These are phyloP conservation scores for Aspergillus spinulosporus DNA, from an alignment of 2,329 filamentous ascomycete genomes.

Conservation along the genomic window DNA sequence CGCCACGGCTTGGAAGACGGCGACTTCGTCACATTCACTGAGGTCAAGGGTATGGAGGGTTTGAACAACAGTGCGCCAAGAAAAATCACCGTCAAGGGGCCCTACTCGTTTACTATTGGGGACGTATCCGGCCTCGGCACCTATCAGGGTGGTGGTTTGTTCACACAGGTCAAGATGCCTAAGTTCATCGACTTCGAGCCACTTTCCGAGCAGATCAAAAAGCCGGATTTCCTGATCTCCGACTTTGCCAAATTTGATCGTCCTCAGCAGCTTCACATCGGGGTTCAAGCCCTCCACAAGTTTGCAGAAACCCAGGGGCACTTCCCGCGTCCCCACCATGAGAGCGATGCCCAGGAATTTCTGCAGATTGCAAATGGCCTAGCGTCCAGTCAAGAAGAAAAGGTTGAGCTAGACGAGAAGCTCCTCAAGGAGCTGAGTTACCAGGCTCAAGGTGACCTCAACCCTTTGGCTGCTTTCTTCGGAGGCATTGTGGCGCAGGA, in stretches of 20 bases:
- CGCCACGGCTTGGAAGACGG: constrained; percentile 94
- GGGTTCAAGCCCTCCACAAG: constrained; percentile 86
- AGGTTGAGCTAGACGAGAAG: constrained; percentile 86
- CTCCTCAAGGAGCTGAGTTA: constrained; percentile 90
- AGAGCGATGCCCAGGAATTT: constrained; percentile 77
- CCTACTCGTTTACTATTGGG: constrained; percentile 96
- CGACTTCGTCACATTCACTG: constrained; percentile 92
- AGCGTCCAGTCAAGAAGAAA: constrained; percentile 65
- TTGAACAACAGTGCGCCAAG: constrained; percentile 81
- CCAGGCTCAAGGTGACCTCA: constrained; percentile 87
- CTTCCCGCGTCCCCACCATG: constrained; percentile 79
- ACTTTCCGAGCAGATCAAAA: constrained; percentile 73
- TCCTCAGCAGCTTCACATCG: constrained; percentile 85
- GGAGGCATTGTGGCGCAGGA: constrained; percentile 93
- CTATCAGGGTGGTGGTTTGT: constrained; percentile 86
- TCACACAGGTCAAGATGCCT: constrained; percentile 97
- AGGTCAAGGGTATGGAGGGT: constrained; percentile 86
- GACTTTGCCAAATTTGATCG: constrained; percentile 98
- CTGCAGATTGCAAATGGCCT: constrained; percentile 73
- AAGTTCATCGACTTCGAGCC: constrained; percentile 87
- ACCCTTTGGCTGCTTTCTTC: constrained; percentile 91
- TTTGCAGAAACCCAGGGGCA: constrained; percentile 71
- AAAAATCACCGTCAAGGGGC: constrained; percentile 90
- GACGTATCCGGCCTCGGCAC: constrained; percentile 83
- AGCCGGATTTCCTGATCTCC: constrained; percentile 85